Evolutionary conservation across 192 early-diverging fungal genomes (phyloP), one percentile per base, ranked within the genome.

Genomic region (Umbelopsis sp.): DNA sequence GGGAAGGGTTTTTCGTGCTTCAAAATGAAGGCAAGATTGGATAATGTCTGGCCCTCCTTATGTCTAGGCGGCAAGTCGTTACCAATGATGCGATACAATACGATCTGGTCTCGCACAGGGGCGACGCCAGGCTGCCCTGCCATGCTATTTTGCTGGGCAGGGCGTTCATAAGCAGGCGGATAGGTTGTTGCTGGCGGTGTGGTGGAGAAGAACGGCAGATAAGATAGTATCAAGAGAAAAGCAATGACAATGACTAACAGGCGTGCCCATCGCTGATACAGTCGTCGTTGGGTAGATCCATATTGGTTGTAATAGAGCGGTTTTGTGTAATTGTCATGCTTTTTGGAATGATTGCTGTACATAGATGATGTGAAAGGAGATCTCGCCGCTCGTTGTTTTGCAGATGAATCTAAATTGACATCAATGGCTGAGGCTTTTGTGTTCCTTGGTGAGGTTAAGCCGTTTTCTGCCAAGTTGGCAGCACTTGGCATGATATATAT

Each of bases 1-100:
- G 77, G 80, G 74, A 89, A 87, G 64, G 74, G 49, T 8, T 78
- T 80, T 71, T 89, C 87, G 51, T 89, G 85, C 33, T 89, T 79
- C 18, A 89, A 71, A 61, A 89, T 87, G 37, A 89, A 89, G 18
- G 77, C 80, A 7, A 88, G 71, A 49, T 89, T 89, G 16, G 84
- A 82, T 12, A 87, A 71, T 1, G 87, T 88, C 52, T 89, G 87
- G 18, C 87, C 87, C 21, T 79, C 78, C 20, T 85, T 83, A 69
- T 89, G 87, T 18, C 87, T 78, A 64, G 87, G 87, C 16, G 87
- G 87, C 25, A 89, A 69, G 65, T 89, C 87, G 58, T 89, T 89
- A 25, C 87, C 87, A 41, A 88, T 69, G 50, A 90, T 87, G 33
- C 87, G 81, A 67, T 85, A 84, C 11, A 86, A 67, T 0, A 80